Conservation (phyloP, 2,329 filamentous ascomycete genomes). For the Ambrosiella beaveri region DNA sequence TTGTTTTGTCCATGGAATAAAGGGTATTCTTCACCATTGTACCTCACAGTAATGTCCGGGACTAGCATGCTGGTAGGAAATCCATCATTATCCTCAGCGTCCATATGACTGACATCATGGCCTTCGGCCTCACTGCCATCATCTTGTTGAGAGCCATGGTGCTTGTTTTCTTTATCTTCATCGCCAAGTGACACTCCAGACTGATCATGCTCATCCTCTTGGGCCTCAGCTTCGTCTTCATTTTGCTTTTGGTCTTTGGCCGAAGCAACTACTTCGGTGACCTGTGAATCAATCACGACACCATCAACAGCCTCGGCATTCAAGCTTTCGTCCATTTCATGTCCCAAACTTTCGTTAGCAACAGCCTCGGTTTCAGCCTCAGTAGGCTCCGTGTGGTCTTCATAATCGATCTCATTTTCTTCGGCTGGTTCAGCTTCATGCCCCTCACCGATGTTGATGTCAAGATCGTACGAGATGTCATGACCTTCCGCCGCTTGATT, state of each 20-base stretch:
- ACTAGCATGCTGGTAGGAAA: slow-evolving; percentile 9
- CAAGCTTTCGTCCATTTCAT: slow-evolving; percentile 16
- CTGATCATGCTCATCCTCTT: slow-evolving; percentile 15
- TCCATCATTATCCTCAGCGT: slow-evolving; percentile 14
- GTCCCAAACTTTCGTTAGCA: not conserved
- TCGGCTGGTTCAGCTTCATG: slow-evolving; percentile 1
- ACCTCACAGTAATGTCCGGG: slow-evolving; percentile 25
- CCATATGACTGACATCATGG: slow-evolving; percentile 10
- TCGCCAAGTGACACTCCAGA: slow-evolving; percentile 10
- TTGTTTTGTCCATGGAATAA: slow-evolving; percentile 20
- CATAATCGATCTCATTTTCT: slow-evolving; percentile 14
- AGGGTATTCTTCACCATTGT: slow-evolving; percentile 27
- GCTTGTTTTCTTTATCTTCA: slow-evolving; percentile 12
- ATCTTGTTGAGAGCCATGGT: slow-evolving; percentile 14
- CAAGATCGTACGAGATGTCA: slow-evolving; percentile 10
- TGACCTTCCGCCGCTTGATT: not conserved
- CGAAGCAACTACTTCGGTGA: slow-evolving; percentile 17
- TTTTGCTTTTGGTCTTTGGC: not conserved
- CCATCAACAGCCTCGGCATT: slow-evolving; percentile 14
- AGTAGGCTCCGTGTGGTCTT: slow-evolving; percentile 5
- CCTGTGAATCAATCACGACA: slow-evolving; percentile 19
- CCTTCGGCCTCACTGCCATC: slow-evolving; percentile 13
- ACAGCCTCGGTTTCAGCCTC: not conserved
- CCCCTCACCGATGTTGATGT: slow-evolving; percentile 3
- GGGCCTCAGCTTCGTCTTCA: not conserved